Base-by-base conservation (phyloP, 2,329 filamentous ascomycete species). In the Macrophomina phaseolina region DNA sequence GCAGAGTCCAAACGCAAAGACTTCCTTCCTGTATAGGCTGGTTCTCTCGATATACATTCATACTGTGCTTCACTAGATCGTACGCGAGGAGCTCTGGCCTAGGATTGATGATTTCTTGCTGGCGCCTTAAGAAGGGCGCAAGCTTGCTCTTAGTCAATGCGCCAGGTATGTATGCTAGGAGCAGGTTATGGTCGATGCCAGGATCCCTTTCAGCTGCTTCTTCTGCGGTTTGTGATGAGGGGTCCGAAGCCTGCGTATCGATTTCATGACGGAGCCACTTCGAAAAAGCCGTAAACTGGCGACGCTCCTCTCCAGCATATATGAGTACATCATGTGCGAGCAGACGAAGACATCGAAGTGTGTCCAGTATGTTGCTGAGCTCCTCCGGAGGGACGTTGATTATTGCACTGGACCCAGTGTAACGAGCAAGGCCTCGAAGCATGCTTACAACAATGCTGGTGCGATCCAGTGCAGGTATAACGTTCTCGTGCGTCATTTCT, bases 381-480 rank as follows among this genome's bases (percentile, higher is more conserved):
- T 78, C 72, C 2, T 74, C 66, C 1, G 78, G 68, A 0, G 78
- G 74, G 42, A 91, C 82, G 40, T 85, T 85, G 67, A 87, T 85
- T 18, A 83, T 83, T 64, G 79, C 82, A 68, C 83, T 89, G 56
- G 93, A 82, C 67, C 90, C 89, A 74, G 94, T 87, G 72, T 93
- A 97, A 68, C 88, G 88, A 3, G 94, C 93, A 12, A 98, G 87
- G 0, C 95, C 94, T 28, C 91, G 87, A 1, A 99, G 85, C 12
- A 93, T 89, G 71, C 91, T 93, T 34, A 97, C 85, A 38, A 97
- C 89, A 30, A 97, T 88, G 55, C 87, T 86, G 71, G 91, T 91
- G 63, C 94, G 89, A 72, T 98, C 93, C 1, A 98, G 83, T 0
- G 92, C 93, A 0, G 95, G 95, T 2, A 98, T 84, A 62, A 97